phyloP scores from a whole-genome alignment of 1,284 basidiomycete species.

The Leccinum angustisporum region DNA sequence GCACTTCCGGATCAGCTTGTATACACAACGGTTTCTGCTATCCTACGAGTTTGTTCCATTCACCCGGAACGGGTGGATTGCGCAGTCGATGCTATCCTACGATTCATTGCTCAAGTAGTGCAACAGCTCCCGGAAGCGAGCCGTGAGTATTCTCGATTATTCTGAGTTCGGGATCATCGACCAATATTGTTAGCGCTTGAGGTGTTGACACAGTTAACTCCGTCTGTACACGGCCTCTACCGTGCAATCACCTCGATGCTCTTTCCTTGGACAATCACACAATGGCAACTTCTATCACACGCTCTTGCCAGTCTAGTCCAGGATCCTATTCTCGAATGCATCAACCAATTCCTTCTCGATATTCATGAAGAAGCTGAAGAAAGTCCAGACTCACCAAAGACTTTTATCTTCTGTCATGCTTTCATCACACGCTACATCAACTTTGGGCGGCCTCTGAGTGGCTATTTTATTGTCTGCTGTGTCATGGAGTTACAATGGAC shows the following conservation, averaged over 20 bases:
- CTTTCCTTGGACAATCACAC: conserved; percentile 69
- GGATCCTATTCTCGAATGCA: conserved; percentile 58
- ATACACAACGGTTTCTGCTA: conserved; percentile 70
- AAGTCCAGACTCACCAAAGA: conserved; percentile 16
- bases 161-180: neutral
- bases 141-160: conserved; percentile 43
- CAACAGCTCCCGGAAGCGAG: conserved; percentile 52
- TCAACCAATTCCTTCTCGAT: conserved; percentile 67
- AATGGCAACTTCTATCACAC: conserved; percentile 63
- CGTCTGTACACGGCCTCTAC: conserved; percentile 85
- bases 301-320: conserved; percentile 60
- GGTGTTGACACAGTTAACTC: conserved; percentile 73
- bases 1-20: conserved; percentile 80
- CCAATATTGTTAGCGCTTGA: conserved; percentile 51
- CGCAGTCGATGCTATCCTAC: conserved; percentile 56
- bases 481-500: conserved; percentile 84
- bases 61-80: conserved; percentile 48
- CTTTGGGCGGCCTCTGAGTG: conserved; percentile 76
- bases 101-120: conserved; percentile 60
- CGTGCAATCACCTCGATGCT: conserved; percentile 78
- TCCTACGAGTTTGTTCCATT: conserved; percentile 62
- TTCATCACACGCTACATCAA: conserved; percentile 78
- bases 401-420: conserved; percentile 59
- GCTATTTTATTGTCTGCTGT: conserved; percentile 86
- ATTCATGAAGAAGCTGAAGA: conserved; percentile 56